phyloP scores from a whole-genome alignment of 306 rosid genomes.

The Vigna radiata region DNA sequence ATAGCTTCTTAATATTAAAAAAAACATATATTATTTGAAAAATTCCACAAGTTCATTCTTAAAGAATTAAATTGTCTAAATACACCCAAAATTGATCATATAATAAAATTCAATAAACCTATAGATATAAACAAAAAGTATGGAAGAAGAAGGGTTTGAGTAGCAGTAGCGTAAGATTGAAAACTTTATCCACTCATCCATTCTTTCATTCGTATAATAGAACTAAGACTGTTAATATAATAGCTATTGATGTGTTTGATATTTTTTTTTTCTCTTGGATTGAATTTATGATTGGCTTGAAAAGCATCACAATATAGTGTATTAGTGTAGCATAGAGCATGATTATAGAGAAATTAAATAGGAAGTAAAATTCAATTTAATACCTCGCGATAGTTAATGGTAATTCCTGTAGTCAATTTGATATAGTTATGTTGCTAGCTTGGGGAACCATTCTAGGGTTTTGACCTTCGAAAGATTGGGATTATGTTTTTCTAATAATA shows the following conservation, averaged over 20 bases:
- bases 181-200: constrained; percentile 44
- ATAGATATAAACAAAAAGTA: constrained; percentile 16
- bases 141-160: no score
- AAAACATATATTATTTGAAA: constrained; percentile 1
- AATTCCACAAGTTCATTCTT: constrained; percentile 27
- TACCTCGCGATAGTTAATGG: neutral
- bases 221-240: constrained; percentile 2
- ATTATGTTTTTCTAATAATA: neutral
- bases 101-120: constrained; percentile 36
- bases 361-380: constrained; percentile 4
- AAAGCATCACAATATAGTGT: no score
- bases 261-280: constrained; percentile 27
- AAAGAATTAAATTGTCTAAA: constrained; percentile 26
- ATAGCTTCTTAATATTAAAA: neutral
- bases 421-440: constrained; percentile 1
- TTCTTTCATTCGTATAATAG: constrained; percentile 24
- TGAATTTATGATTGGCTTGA: no score
- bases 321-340: no score
- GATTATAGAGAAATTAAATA: constrained; percentile 3
- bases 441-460: constrained; percentile 1
- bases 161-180: constrained; percentile 91
- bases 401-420: constrained; percentile 4
- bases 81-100: constrained; percentile 24
- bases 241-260: constrained; percentile 29
- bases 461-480: neutral